Evolutionary conservation across 805 yeast species (phyloP), one percentile per base, ranked within the genome.

Genomic region (Ogataea zsoltii): DNA sequence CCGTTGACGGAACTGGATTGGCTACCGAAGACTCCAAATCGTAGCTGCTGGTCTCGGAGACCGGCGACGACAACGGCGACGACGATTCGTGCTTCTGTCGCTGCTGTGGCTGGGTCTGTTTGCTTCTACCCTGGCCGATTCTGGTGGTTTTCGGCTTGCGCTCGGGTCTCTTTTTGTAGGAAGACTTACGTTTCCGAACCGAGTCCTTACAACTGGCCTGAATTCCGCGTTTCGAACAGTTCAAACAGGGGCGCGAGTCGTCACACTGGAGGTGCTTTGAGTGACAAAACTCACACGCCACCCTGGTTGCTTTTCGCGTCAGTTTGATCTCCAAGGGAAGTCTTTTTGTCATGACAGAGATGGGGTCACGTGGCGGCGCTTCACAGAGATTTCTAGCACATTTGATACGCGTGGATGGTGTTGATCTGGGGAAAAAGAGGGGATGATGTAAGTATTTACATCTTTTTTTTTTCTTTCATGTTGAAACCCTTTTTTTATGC

Each of bases 231-330:
- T 84, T 85, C 16, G 72, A 55, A 64, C 94, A 85, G 59, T 85
- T 85, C 51, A 74, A 74, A 56, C 92, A 85, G 0, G 94, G 92
- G 46, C 94, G 66, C 21, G 74, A 71, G 45, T 76, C 67, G 49
- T 85, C 86, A 61, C 92, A 85, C 54, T 85, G 91, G 12, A 85
- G 69, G 56, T 85, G 94, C 52, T 85, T 85, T 19, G 73, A 65
- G 58, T 85, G 89, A 61, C 92, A 85, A 58, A 83, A 83, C 15
- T 72, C 72, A 57, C 94, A 85, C 1, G 92, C 94, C 37, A 84
- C 72, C 7, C 78, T 67, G 2, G 85, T 80, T 4, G 90, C 88
- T 51, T 72, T 79, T 36, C 92, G 64, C 31, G 64, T 67, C 33
- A 66, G 68, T 58, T 79, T 83, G 53, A 82, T 76, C 42, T 73